Base-by-base conservation (phyloP, 2,329 filamentous ascomycete genomes). In the Nigrograna mackinnonii region DNA sequence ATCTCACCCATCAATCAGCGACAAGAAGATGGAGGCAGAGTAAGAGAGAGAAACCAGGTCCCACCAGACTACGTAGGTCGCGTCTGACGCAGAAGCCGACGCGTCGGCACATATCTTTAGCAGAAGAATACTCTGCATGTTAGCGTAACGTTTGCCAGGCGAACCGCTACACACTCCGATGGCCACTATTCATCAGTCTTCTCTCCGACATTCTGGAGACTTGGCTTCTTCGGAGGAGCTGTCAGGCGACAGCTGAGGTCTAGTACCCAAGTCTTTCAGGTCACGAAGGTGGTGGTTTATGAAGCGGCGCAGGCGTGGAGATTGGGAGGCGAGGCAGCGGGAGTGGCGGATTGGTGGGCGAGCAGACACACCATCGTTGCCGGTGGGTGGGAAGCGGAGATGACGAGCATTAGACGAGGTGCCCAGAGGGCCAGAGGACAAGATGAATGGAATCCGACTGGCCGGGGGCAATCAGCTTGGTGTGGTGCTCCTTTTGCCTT, bases 351-450 rank as follows among this genome's bases (percentile, higher is more conserved):
- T 63, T 66, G 60, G 59, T 19, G 22, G 46, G 35, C 42, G 41
- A 42, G n/a, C 32, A 38, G 39, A 22, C 28, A 45, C 39, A 45
- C 45, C 14, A n/a, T n/a, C n/a, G n/a, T n/a, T n/a, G n/a, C n/a
- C n/a, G n/a, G n/a, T n/a, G 35, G 37, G 40, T 36, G 17, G 35
- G 31, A 43, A 55, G 54, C 54, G 50, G 52, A 64, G 53, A 66
- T 64, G 59, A 64, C 52, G 52, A 45, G 49, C 50, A 55, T 53
- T 37, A 52, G 54, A 22, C 11, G 16, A 38, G 21, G 35, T 28
- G 26, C 34, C 19, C 13, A 44, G 37, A 41, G 33, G 37, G n/a
- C n/a, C n/a, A n/a, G n/a, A n/a, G n/a, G n/a, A n/a, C n/a, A n/a
- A n/a, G n/a, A n/a, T n/a, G n/a, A n/a, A n/a, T n/a, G n/a, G n/a